Conservation (phyloP, 306 rosid genomes). For the Cicer judaicum region DNA sequence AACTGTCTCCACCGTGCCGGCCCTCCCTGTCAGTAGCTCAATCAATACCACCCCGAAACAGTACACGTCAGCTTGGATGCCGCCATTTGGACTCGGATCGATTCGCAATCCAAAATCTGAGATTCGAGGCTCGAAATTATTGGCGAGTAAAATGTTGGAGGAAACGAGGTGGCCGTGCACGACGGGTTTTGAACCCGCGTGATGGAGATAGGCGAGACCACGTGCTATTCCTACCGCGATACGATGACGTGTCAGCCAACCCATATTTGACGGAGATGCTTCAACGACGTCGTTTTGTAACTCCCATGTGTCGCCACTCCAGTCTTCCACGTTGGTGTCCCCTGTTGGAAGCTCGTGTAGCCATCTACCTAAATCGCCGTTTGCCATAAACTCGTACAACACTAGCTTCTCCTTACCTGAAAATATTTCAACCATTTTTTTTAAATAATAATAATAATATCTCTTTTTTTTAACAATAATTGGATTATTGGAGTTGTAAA, state of each 20-base stretch:
- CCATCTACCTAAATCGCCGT: constrained; percentile 89
- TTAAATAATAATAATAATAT: background rate
- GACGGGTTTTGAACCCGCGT: constrained; percentile 74
- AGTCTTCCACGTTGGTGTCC: constrained; percentile 81
- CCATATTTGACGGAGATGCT: constrained; percentile 56
- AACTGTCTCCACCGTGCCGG: constrained; percentile 63
- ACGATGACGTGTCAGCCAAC: constrained; percentile 85
- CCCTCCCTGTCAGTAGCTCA: constrained; percentile 73
- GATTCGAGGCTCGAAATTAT: constrained; percentile 70
- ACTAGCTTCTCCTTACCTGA: constrained; percentile 82
- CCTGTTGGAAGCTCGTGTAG: constrained; percentile 89
- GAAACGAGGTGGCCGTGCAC: constrained; percentile 82
- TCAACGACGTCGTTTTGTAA: constrained; percentile 40
- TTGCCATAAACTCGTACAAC: constrained; percentile 74
- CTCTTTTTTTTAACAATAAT: background rate
- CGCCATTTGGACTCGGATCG: constrained; percentile 25
- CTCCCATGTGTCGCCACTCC: constrained; percentile 91
- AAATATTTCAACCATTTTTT: background rate
- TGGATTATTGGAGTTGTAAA: background rate
- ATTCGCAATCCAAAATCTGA: constrained; percentile 69
- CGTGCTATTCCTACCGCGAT: constrained; percentile 89
- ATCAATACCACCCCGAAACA: constrained; percentile 77
- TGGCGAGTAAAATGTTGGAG: constrained; percentile 67
- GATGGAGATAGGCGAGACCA: constrained; percentile 89
- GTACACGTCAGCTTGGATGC: constrained; percentile 66